These are phyloP conservation scores for Claviceps cyperi DNA, from an alignment of 2,329 filamentous ascomycete species.

Conservation along the genomic window DNA sequence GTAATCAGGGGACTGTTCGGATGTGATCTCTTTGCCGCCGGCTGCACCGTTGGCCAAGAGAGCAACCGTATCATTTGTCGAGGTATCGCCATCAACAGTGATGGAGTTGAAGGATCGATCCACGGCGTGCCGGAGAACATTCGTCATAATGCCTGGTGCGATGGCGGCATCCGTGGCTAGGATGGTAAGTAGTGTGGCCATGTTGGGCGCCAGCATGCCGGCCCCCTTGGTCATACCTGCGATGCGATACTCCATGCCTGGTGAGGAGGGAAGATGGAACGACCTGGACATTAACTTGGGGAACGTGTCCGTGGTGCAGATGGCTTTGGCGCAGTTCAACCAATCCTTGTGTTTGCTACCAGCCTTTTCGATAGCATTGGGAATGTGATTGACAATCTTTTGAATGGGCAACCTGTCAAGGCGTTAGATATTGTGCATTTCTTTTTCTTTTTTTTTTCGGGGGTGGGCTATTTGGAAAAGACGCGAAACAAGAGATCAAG, in stretches of 20 bases:
- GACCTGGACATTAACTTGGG: constrained; percentile 80
- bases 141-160: constrained; percentile 48
- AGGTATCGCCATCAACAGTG: constrained; percentile 92
- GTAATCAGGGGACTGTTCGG: constrained; percentile 46
- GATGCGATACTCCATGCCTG: constrained; percentile 62
- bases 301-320: constrained; percentile 97
- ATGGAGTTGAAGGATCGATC: constrained; percentile 91
- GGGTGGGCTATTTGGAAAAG: too few relatives aligned
- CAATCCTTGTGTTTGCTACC: constrained; percentile 70
- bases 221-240: constrained; percentile 96
- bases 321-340: constrained; percentile 74
- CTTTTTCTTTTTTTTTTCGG: too few relatives aligned
- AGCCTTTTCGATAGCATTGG: constrained; percentile 56
- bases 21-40: constrained; percentile 50
- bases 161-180: constrained; percentile 85
- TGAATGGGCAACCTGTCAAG: constrained; percentile 60
- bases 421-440: not conserved
- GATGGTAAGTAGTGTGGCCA: constrained; percentile 88
- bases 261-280: constrained; percentile 72
- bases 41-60: constrained; percentile 92
- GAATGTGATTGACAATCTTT: constrained; percentile 76
- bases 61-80: constrained; percentile 91
- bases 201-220: constrained; percentile 98
- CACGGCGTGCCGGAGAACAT: constrained; percentile 58
- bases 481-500: too few relatives aligned